Conservation (phyloP, 2,329 filamentous ascomycete genomes). For the Alternaria sp. region DNA sequence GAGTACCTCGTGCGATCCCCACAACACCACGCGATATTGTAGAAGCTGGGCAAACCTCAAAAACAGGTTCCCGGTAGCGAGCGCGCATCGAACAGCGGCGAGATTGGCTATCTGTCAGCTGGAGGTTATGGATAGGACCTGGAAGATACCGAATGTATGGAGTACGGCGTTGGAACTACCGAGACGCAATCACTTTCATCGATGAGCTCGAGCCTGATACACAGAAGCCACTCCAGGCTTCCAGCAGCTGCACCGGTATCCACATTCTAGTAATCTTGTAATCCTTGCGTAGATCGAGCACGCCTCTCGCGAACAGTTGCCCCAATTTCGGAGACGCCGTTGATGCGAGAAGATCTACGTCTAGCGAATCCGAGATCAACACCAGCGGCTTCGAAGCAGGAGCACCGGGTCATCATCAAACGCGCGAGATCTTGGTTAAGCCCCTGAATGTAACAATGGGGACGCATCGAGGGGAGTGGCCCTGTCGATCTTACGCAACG, state of each 20-base stretch:
- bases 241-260: neutral
- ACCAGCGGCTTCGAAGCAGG: neutral
- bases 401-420: neutral
- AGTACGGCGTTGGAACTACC: neutral
- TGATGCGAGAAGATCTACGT: neutral
- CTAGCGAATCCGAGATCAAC: neutral
- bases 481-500: neutral
- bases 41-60: neutral
- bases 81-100: neutral
- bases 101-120: neutral
- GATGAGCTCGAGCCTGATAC: neutral
- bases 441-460: neutral
- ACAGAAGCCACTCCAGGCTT: neutral
- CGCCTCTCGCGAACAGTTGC: neutral
- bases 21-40: neutral
- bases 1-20: neutral
- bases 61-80: slow-evolving; percentile 8
- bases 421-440: neutral
- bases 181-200: neutral
- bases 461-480: neutral
- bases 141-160: neutral
- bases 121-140: neutral
- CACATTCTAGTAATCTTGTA: neutral
- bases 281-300: slow-evolving; percentile 1
- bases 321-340: neutral